These are phyloP conservation scores for Paxillus rubicundulus DNA, from an alignment of 768 basidiomycete species.

Conservation along the genomic window DNA sequence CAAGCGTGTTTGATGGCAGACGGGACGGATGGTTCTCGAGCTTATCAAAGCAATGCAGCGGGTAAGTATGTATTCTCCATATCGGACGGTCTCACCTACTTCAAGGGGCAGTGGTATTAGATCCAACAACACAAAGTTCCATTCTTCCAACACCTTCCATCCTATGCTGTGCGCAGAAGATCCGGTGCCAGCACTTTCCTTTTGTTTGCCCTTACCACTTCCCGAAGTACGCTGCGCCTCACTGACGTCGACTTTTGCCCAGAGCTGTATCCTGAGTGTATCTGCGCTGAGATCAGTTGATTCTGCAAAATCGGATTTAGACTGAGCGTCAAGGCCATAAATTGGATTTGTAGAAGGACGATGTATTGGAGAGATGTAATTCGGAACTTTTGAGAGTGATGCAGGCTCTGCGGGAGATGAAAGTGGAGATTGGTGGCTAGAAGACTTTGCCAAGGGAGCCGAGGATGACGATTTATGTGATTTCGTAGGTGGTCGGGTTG, in stretches of 20 bases:
- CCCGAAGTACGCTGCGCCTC: constrained; percentile 6
- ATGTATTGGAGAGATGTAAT: constrained; percentile 79
- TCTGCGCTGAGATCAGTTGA: constrained; percentile 54
- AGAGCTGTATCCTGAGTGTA: constrained; percentile 54
- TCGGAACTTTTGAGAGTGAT: constrained; percentile 37
- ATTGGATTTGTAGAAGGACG: constrained; percentile 80
- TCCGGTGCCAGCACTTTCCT: constrained; percentile 24
- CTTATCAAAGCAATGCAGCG: constrained; percentile 22
- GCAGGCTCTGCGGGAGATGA: constrained; percentile 12
- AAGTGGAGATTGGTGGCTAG: constrained; percentile 24
- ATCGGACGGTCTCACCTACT: constrained; percentile 41
- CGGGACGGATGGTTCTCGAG: constrained; percentile 38
- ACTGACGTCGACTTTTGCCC: constrained; percentile 44
- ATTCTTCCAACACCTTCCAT: constrained; percentile 69
- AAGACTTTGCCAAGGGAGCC: constrained; percentile 22
- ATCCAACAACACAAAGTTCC: constrained; percentile 60
- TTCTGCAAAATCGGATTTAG: constrained; percentile 50
- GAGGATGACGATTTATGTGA: constrained; percentile 26
- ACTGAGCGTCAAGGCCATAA: constrained; percentile 58
- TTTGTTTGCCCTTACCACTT: constrained; percentile 48
- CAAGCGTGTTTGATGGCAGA: constrained; percentile 71
- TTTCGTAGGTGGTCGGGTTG: constrained; percentile 12
- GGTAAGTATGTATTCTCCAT: constrained; percentile 11
- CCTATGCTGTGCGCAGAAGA: constrained; percentile 26
- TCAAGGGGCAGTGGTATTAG: constrained; percentile 59